These are phyloP conservation scores for Amanita inopinata DNA, from an alignment of 768 basidiomycete genomes.

Conservation along the genomic window DNA sequence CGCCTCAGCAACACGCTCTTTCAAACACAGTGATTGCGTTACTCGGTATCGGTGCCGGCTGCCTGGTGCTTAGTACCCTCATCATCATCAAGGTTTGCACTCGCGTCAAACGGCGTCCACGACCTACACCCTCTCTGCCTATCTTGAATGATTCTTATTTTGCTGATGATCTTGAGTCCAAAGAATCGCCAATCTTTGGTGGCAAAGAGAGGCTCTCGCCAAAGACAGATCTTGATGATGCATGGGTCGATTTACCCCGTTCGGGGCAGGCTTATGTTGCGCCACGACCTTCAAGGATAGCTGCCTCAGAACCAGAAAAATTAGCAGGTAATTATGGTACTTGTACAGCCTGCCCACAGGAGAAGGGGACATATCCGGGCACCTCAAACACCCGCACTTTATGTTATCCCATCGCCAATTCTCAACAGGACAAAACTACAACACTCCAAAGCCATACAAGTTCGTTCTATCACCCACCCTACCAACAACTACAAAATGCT, in stretches of 20 bases:
- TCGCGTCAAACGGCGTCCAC: slow-evolving; percentile 41
- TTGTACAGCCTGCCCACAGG: slow-evolving; percentile 1
- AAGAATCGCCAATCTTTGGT: slow-evolving; percentile 71
- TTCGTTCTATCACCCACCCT: slow-evolving; percentile 18
- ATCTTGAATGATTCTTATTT: slow-evolving; percentile 50
- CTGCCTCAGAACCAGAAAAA: not conserved
- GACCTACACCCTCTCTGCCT: slow-evolving; percentile 66
- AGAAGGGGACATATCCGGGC: not conserved
- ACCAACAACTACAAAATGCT: slow-evolving; percentile 33
- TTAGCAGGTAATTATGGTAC: not conserved
- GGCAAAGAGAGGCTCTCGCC: slow-evolving; percentile 55
- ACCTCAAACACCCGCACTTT: not conserved
- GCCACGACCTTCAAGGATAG: not conserved
- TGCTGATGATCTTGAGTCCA: slow-evolving; percentile 35
- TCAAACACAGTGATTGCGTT: slow-evolving; percentile 41
- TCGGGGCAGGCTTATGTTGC: not conserved
- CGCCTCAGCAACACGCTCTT: slow-evolving; percentile 14
- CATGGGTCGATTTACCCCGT: slow-evolving; percentile 6
- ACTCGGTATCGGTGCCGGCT: slow-evolving; percentile 41
- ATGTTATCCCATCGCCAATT: not conserved
- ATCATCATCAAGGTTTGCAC: slow-evolving; percentile 37
- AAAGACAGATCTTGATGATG: slow-evolving; percentile 16
- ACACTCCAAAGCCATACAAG: slow-evolving; percentile 14
- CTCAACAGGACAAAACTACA: slow-evolving; percentile 3
- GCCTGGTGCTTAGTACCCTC: slow-evolving; percentile 37